These are phyloP conservation scores for Xylariaceae sp. DNA, from an alignment of 2,329 filamentous ascomycete species.

Conservation along the genomic window DNA sequence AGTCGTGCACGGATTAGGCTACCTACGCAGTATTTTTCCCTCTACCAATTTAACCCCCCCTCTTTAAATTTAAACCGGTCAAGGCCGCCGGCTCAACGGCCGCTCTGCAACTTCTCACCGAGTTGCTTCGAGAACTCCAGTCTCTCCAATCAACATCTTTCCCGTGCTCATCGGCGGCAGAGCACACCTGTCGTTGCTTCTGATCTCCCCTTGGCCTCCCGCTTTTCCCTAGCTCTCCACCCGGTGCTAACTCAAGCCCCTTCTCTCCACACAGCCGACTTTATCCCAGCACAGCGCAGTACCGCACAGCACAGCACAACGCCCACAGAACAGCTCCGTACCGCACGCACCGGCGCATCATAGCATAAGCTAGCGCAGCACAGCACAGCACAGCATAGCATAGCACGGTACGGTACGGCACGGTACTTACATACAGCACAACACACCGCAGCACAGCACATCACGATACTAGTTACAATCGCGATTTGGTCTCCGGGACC, in stretches of 20 bases:
- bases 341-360: constrained; percentile 3
- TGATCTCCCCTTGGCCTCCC: constrained; percentile 29
- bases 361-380: background rate
- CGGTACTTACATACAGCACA: constrained; percentile 12
- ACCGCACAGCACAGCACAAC: constrained; percentile 2
- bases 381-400: constrained; percentile 12
- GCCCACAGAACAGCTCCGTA: constrained; percentile 9
- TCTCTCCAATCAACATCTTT: constrained; percentile 36
- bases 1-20: background rate
- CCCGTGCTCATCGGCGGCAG: constrained; percentile 30
- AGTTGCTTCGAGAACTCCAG: constrained; percentile 30
- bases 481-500: constrained; percentile 29
- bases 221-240: constrained; percentile 22
- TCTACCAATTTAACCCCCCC: constrained; percentile 23
- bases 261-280: constrained; percentile 16
- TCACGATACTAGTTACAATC: constrained; percentile 26
- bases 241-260: constrained; percentile 24
- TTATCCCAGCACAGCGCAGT: constrained; percentile 1
- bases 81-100: constrained; percentile 35
- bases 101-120: constrained; percentile 37
- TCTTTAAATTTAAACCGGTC: constrained; percentile 41
- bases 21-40: background rate
- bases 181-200: constrained; percentile 30
- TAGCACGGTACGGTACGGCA: constrained; percentile 9
- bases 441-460: constrained; percentile 16